Percentiles rank a stretch among this genome's conserved stretches.
Conservation (phyloP, 441 rosid species). For the Pelargonium citronellum region DNA sequence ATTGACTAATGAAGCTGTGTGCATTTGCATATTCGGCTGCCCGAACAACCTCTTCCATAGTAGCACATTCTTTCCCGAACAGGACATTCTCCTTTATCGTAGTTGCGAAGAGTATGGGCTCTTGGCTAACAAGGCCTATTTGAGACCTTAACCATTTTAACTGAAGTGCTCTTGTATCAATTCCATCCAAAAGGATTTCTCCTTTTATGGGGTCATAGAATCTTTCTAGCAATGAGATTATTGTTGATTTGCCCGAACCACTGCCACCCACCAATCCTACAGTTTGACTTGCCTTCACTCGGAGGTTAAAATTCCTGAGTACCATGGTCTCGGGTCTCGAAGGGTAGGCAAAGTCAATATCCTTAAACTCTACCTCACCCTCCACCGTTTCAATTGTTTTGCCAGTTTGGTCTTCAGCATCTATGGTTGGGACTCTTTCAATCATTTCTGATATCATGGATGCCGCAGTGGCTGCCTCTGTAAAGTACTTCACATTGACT, state of each 20-base stretch:
- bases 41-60: constrained; percentile 27
- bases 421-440: constrained; percentile 17
- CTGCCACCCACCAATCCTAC: constrained; percentile 35
- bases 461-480: constrained; percentile 22
- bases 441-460: constrained; percentile 23
- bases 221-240: constrained; percentile 34
- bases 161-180: constrained; percentile 24
- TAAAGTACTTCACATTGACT: constrained; percentile 20
- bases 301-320: constrained; percentile 27
- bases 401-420: constrained; percentile 17
- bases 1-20: constrained; percentile 24
- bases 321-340: constrained; percentile 31
- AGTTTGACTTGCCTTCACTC: constrained; percentile 25
- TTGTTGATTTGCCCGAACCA: constrained; percentile 36
- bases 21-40: constrained; percentile 37
- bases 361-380: constrained; percentile 34
- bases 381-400: constrained; percentile 19
- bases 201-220: constrained; percentile 37
- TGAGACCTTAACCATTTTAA: constrained; percentile 36
- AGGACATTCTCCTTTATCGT: constrained; percentile 35
- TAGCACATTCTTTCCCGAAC: constrained; percentile 31
- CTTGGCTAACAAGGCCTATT: constrained; percentile 44
- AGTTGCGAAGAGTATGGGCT: constrained; percentile 35
- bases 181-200: constrained; percentile 32
- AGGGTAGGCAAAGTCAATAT: constrained; percentile 32